Percentiles rank a stretch among this genome's conserved stretches.
These are phyloP conservation scores for Cunninghamia lanceolata DNA, from an alignment of 75 land plant species.

Conservation along the genomic window DNA sequence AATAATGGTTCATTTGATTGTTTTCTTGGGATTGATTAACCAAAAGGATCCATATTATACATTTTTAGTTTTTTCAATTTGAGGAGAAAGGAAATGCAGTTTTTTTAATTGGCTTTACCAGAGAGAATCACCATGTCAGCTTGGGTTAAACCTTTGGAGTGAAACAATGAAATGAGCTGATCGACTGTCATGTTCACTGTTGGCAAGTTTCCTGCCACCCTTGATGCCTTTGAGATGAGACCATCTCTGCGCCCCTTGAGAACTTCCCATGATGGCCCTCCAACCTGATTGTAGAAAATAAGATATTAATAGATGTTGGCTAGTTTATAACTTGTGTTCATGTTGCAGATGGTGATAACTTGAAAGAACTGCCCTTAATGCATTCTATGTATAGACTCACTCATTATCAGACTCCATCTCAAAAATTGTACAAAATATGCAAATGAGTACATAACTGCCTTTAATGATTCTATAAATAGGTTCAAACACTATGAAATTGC, in stretches of 20 bases:
- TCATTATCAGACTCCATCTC: not conserved
- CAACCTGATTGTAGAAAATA: conserved; percentile 12
- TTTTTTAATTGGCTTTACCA: conserved; percentile 13
- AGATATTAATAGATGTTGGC: not conserved
- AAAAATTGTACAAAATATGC: too few relatives aligned
- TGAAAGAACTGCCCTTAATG: not conserved
- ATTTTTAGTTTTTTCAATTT: not conserved
- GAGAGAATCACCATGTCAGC: conserved; percentile 58
- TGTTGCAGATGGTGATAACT: not conserved
- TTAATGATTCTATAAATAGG: not conserved
- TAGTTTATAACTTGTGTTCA: not conserved
- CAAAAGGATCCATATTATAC: not conserved
- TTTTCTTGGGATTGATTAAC: not conserved
- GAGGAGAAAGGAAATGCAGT: not conserved
- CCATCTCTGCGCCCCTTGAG: conserved; percentile 53
- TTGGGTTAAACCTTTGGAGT: conserved; percentile 28
- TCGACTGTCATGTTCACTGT: conserved; percentile 22
- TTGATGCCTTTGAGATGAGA: conserved; percentile 25
- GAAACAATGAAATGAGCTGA: conserved; percentile 26
- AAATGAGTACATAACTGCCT: not conserved
- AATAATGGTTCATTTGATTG: not conserved
- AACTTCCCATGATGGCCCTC: conserved; percentile 46
- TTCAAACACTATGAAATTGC: too few relatives aligned
- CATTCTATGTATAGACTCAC: too few relatives aligned
- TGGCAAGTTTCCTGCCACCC: conserved; percentile 37